Conservation (phyloP, 345 rosid genomes). For the Brassica incana region DNA sequence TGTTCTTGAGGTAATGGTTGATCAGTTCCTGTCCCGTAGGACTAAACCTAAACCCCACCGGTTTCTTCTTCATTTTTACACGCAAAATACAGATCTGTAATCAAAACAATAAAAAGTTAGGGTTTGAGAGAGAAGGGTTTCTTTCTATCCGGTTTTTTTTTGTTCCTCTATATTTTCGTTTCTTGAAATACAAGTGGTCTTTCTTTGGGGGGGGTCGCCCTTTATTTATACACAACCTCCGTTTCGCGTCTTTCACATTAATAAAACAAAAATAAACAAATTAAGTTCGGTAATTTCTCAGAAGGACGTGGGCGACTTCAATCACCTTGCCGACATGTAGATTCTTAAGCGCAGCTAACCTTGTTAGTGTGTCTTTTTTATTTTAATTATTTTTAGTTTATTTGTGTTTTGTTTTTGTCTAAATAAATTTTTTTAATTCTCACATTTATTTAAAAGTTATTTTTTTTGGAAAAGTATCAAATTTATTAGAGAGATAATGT, state of each 20-base stretch:
- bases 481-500: background rate
- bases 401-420: too few relatives aligned
- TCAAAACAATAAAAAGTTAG: background rate
- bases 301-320: background rate
- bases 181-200: too few relatives aligned
- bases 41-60: slow-evolving; percentile 25
- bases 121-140: background rate
- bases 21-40: slow-evolving; percentile 38
- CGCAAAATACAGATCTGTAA: background rate
- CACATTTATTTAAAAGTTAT: too few relatives aligned
- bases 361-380: too few relatives aligned
- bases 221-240: background rate
- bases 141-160: background rate
- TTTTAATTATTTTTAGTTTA: too few relatives aligned
- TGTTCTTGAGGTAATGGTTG: slow-evolving; percentile 28
- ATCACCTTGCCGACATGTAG: background rate
- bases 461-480: background rate
- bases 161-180: background rate
- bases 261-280: background rate
- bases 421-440: background rate
- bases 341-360: background rate
- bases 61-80: slow-evolving; percentile 11
- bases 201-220: too few relatives aligned
- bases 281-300: background rate
- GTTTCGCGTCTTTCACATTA: background rate